Percentiles rank a stretch among this genome's conserved stretches.
Evolutionary conservation across 202 grass and related monocot species (phyloP).

Genomic region (Eragrostis tef): DNA sequence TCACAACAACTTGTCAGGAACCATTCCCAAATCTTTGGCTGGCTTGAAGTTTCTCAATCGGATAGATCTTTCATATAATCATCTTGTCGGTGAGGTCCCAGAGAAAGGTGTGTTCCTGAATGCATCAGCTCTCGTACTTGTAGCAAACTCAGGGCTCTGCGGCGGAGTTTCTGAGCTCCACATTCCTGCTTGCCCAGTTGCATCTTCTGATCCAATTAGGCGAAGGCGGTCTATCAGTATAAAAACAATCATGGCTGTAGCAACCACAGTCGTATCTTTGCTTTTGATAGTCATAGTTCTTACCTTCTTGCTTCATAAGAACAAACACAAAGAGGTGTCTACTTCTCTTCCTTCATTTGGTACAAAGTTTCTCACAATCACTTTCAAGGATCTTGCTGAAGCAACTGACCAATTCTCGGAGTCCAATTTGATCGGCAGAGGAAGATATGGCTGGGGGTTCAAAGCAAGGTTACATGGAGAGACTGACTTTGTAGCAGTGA

Average conservation of each 20-base stretch:
- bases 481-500: background rate
- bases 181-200: conserved; percentile 37
- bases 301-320: background rate
- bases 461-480: conserved; percentile 28
- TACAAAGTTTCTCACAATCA: conserved; percentile 1
- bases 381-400: conserved; percentile 25
- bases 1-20: conserved; percentile 41
- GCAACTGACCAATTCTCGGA: conserved; percentile 5
- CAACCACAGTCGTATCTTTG: background rate
- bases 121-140: conserved; percentile 17
- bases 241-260: background rate
- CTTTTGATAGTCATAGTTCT: conserved; percentile 4
- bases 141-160: conserved; percentile 40
- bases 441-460: conserved; percentile 27
- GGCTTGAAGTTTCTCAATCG: background rate
- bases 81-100: conserved; percentile 38
- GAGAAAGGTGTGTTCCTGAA: conserved; percentile 46
- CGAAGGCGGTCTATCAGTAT: background rate
- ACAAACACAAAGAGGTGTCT: background rate
- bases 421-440: conserved; percentile 15
- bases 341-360: background rate
- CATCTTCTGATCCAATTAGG: background rate
- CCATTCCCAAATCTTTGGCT: conserved; percentile 21
- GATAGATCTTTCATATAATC: conserved; percentile 42
- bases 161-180: conserved; percentile 41